phyloP scores from a whole-genome alignment of 352 stramenopile species.

The Globisporangium nunn region DNA sequence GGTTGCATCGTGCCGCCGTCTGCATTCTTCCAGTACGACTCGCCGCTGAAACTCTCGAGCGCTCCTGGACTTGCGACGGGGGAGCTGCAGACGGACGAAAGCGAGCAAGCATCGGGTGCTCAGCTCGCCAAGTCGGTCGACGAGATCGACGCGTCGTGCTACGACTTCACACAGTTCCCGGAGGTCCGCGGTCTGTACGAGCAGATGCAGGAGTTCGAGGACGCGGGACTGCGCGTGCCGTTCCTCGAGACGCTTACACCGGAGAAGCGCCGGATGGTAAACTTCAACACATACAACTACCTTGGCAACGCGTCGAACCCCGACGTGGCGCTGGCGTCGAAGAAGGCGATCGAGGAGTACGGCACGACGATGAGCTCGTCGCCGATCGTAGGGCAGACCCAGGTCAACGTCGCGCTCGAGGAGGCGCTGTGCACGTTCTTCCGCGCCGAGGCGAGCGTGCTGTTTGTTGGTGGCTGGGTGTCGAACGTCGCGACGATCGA shows the following conservation, averaged over 20 bases:
- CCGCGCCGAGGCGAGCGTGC: slow-evolving; percentile 37
- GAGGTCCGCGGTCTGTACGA: slow-evolving; percentile 53
- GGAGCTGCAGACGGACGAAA: slow-evolving; percentile 26
- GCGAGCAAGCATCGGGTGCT: neutral
- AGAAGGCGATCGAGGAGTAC: slow-evolving; percentile 59
- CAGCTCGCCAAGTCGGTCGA: slow-evolving; percentile 38
- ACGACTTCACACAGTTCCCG: slow-evolving; percentile 54
- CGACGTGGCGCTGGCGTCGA: slow-evolving; percentile 41
- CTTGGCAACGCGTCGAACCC: slow-evolving; percentile 61
- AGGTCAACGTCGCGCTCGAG: slow-evolving; percentile 67
- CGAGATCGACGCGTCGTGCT: slow-evolving; percentile 61
- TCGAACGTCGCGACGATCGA: slow-evolving; percentile 77
- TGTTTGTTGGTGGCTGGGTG: slow-evolving; percentile 73
- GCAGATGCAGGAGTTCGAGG: slow-evolving; percentile 73
- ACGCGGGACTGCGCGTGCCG: slow-evolving; percentile 56
- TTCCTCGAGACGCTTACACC: slow-evolving; percentile 66
- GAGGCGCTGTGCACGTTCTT: slow-evolving; percentile 60
- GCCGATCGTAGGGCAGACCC: slow-evolving; percentile 69
- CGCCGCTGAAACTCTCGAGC: slow-evolving; percentile 47
- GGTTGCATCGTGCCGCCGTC: slow-evolving; percentile 58
- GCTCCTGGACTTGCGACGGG: slow-evolving; percentile 49
- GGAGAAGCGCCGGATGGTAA: slow-evolving; percentile 65
- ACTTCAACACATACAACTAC: slow-evolving; percentile 88
- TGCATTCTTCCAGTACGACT: slow-evolving; percentile 67
- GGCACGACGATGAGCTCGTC: slow-evolving; percentile 79